Base-by-base conservation (phyloP, 2,329 filamentous ascomycete genomes). In the Rhynchosporium secalis region DNA sequence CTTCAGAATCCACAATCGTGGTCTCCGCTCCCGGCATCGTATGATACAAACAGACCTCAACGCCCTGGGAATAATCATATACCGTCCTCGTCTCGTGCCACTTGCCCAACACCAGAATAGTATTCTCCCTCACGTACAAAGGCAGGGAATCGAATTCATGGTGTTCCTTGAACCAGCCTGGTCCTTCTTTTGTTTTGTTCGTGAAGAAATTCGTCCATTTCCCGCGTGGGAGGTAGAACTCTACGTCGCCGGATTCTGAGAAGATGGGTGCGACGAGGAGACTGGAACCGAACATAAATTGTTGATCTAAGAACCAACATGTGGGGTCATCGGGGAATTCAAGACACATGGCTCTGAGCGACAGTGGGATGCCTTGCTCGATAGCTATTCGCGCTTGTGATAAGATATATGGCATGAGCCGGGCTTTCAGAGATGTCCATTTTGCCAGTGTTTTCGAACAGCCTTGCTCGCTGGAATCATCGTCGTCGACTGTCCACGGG, bases 291-390 rank as follows among this genome's bases (percentile, higher is more conserved):
- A 87, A 77, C 81, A 87, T 85, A 70, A 86, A 87, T 70, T 86
- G 81, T 20, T 81, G 80, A 68, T 87, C 85, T 33, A 84, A 73
- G 51, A 75, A 77, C 79, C 84, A 86, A 0, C 79, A 78, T 29
- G 80, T 85, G n/a, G 79, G 76, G 67, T 87, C 85, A 9, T 82
- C 77, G 0, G 83, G 83, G 63, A 86, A 87, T 68, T 87, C 85
- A 8, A 87, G 72, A 62, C 83, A 82, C 73, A 86, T 81, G 2
- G 85, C 80, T 48, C 84, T 74, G 68, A 86, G 81, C n/a, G 66
- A 70, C 2, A 85, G 77, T 2, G 83, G 83, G 66, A 80, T 79
- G 0, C 84, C 84, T 1, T 78, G 74, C 9, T 73, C 73, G 40
- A 80, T 75, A 1, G 81, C 80, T 57, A 79, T 75, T 52, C 81